Base-by-base conservation (phyloP, 495 filamentous ascomycete genomes). In the Penicillium cosmopolitanum region DNA sequence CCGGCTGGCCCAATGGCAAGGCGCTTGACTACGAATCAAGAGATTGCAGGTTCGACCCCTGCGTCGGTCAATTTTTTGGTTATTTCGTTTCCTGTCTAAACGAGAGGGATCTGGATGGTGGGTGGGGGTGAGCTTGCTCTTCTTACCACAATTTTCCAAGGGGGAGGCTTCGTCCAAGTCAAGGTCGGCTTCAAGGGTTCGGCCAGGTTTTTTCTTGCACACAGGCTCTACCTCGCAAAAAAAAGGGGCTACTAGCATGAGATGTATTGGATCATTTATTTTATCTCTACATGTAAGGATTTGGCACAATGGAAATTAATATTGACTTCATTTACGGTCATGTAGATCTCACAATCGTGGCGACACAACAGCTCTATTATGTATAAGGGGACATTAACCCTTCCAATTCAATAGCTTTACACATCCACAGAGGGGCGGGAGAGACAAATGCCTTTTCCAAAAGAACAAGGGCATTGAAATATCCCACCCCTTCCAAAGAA, bases 1-100 rank as follows among this genome's bases (percentile, higher is more conserved):
- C 74, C 75, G 68, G 75, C 77, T 86, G 80, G 83, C 82, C 80
- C 81, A 86, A 86, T 87, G 84, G 84, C 80, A 87, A 87, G 84
- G 83, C 83, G 83, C 82, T 86, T 86, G 84, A 86, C 84, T 87
- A 86, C 84, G 84, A 84, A 84, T 84, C 81, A 84, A 83, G 78
- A 83, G 81, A 84, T 84, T 83, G 75, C 76, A 78, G 74, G 75
- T 69, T 73, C 67, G 68, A 75, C 62, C 69, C 73, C 76, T 73
- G 75, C 75, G 70, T 77, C 71, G 72, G 76, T 77, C 74, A 76
- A 50, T 58, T 21, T 66, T 66, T 60, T 58, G 18, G 21, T 53
- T 11, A 38, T 51, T 60, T 50, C 3, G 21, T 60, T 9, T 2
- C 3, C 2, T 31, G 28, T 31, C 6, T 31, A 23, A 3, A 23